phyloP scores from a whole-genome alignment of 2,329 filamentous ascomycete species.

The Phyllosticta ampelicida region DNA sequence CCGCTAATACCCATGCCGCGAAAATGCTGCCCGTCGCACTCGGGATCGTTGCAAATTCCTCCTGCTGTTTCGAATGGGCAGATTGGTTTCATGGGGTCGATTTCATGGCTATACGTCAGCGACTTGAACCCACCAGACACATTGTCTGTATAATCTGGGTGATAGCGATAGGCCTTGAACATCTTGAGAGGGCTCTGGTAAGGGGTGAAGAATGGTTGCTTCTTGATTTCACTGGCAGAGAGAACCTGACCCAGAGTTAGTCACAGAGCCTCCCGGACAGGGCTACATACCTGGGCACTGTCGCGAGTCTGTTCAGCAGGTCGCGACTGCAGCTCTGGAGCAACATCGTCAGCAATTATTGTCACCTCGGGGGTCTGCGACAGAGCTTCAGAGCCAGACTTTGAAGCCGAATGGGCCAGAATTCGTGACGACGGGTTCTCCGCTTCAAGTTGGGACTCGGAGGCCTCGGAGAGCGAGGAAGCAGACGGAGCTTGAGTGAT shows the following conservation, averaged over 20 bases:
- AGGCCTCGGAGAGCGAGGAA: not conserved
- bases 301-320: conserved; percentile 11
- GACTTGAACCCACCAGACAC: conserved; percentile 74
- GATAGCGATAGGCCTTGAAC: conserved; percentile 85
- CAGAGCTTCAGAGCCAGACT: not conserved
- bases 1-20: conserved; percentile 59
- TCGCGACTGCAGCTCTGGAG: conserved; percentile 27
- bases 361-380: conserved; percentile 14
- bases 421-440: not conserved
- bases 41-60: conserved; percentile 60
- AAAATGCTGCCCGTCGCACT: conserved; percentile 76
- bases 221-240: not conserved
- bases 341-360: conserved; percentile 27
- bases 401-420: not conserved
- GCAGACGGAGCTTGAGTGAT: not conserved
- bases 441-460: not conserved
- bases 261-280: conserved; percentile 1
- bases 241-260: conserved; percentile 8
- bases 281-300: conserved; percentile 16
- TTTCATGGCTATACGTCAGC: conserved; percentile 85
- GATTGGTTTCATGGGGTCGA: conserved; percentile 61
- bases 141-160: conserved; percentile 59
- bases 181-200: conserved; percentile 75
- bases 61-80: conserved; percentile 67
- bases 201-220: conserved; percentile 38